Evolutionary conservation across 768 basidiomycete species (phyloP), one percentile per base, ranked within the genome.

Genomic region (Gloeostereum incarnatum): DNA sequence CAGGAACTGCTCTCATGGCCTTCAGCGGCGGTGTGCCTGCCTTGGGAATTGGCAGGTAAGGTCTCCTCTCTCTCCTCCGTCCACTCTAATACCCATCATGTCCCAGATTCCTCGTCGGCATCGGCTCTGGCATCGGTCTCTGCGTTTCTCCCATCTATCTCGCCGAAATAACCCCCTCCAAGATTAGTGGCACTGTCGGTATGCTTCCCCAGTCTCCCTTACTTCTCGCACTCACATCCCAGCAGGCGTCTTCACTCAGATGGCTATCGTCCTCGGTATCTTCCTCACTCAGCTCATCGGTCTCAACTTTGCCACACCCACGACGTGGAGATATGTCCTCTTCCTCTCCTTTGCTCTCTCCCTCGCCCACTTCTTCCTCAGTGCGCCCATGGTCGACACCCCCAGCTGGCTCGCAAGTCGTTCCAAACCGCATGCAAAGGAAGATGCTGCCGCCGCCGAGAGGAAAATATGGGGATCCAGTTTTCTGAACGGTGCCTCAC

Each of bases 241-340:
- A 35, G 14, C 42, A 86, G 85, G 85, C 16, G 81, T 90, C 19
- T 65, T 91, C 20, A 87, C 82, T 1, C 89, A 91, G 48, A 61
- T 92, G 19, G 77, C 73, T 26, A 83, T 94, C 49, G 88, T 94
- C 23, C 58, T 88, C 38, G 88, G 88, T 20, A 83, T 96, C 45
- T 80, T 94, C 69, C 54, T 77, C n/a, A 85, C 91, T 1, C 93
- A 98, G 52, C 58, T 68, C 4, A 63, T 88, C 43, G 90, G 89
- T 3, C 64, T 91, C 25, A 55, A 62, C 37, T 66, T 86, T 34
- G 81, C 88, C 11, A 78, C 78, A 7, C 82, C 82, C 1, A 65
- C 63, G 36, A 52, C 68, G 34, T 91, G 87, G 87, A 77, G 87
- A 27, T 47, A 70, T 30, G 85, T 90, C 16, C 66, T 86, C 16